Evolutionary conservation across 352 stramenopile species (phyloP).

Genomic region (Plasmopara halstedii): DNA sequence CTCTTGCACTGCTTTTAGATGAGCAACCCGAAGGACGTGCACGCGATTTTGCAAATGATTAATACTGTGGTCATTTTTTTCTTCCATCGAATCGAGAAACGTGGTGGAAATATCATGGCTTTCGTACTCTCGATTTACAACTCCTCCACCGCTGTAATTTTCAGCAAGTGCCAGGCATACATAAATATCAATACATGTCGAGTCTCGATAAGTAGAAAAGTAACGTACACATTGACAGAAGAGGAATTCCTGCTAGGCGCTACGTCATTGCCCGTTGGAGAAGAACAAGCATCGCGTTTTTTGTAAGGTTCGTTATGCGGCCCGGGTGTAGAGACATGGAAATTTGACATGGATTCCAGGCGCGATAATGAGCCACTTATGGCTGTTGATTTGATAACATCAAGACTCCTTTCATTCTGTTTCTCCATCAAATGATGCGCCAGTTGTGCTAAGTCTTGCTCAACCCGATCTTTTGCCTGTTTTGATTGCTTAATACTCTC

Average conservation of each 20-base stretch:
- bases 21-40: slow-evolving; percentile 84
- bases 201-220: too few species aligned
- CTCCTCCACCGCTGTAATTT: slow-evolving; percentile 15
- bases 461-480: slow-evolving; percentile 56
- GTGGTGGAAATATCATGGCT: slow-evolving; percentile 8
- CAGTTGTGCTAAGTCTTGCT: slow-evolving; percentile 54
- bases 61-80: slow-evolving; percentile 25
- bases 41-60: slow-evolving; percentile 71
- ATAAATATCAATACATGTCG: background rate
- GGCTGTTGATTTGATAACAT: slow-evolving; percentile 18
- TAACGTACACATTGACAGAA: slow-evolving; percentile 14
- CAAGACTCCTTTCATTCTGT: slow-evolving; percentile 31
- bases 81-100: slow-evolving; percentile 8
- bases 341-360: slow-evolving; percentile 11
- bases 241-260: background rate
- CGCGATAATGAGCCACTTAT: slow-evolving; percentile 6
- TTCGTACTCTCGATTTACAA: slow-evolving; percentile 34
- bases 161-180: slow-evolving; percentile 3
- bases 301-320: slow-evolving; percentile 16
- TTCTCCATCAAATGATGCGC: slow-evolving; percentile 68
- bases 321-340: slow-evolving; percentile 7
- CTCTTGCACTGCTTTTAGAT: slow-evolving; percentile 87
- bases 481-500: slow-evolving; percentile 77
- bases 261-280: slow-evolving; percentile 31
- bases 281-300: slow-evolving; percentile 56